phyloP scores from a whole-genome alignment of 2,329 filamentous ascomycete species.

The Xylaria sp. region DNA sequence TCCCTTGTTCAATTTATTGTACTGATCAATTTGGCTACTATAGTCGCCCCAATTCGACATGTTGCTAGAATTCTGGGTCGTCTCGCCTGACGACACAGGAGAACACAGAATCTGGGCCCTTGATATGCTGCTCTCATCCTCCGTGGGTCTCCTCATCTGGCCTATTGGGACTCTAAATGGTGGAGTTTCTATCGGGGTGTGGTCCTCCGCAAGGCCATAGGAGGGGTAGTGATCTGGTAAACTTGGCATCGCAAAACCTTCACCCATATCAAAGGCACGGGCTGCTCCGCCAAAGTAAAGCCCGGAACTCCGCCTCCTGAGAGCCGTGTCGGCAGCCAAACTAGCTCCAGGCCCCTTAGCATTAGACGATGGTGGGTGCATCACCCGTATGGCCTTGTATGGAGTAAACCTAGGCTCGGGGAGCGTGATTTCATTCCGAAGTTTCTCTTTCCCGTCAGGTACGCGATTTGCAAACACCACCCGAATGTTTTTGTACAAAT shows the following conservation, averaged over 20 bases:
- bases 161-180: conserved; percentile 58
- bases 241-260: conserved; percentile 46
- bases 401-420: conserved; percentile 88
- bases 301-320: conserved; percentile 67
- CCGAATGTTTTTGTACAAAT: conserved; percentile 89
- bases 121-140: conserved; percentile 45
- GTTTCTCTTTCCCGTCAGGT: conserved; percentile 91
- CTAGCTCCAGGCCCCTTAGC: conserved; percentile 59
- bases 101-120: conserved; percentile 44
- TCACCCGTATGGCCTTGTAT: conserved; percentile 76
- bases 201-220: conserved; percentile 50
- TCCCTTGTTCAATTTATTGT: conserved; percentile 76
- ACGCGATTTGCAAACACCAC: conserved; percentile 98
- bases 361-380: conserved; percentile 55
- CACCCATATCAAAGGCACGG: conserved; percentile 53
- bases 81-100: conserved; percentile 46
- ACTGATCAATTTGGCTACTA: conserved; percentile 53
- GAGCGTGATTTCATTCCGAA: conserved; percentile 88
- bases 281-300: conserved; percentile 52
- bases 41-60: conserved; percentile 42
- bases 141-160: conserved; percentile 48
- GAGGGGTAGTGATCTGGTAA: conserved; percentile 42
- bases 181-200: conserved; percentile 60
- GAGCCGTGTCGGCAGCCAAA: conserved; percentile 69
- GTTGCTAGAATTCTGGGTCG: conserved; percentile 51